Conservation (phyloP, 31 red algal genomes). For the Asparagopsis taxiformis region DNA sequence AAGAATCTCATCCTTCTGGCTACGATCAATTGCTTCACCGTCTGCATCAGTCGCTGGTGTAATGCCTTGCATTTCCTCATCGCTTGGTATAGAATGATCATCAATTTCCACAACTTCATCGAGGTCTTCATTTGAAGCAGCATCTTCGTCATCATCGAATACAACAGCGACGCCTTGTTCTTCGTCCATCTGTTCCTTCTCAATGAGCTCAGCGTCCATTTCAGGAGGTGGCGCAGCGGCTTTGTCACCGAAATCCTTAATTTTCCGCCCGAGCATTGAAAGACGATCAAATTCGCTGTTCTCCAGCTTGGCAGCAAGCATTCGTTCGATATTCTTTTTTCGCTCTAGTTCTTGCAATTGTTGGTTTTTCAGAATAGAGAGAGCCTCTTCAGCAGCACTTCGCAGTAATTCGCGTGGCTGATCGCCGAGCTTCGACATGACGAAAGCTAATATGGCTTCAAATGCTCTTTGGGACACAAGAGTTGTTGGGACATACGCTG, state of each 20-base stretch:
- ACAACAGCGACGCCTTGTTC: conserved; percentile 44
- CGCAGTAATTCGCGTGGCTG: conserved; percentile 85
- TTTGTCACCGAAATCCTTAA: conserved; percentile 68
- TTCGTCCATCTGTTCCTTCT: conserved; percentile 21
- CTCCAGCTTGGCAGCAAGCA: conserved; percentile 40
- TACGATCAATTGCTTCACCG: neutral
- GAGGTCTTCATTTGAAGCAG: conserved; percentile 15
- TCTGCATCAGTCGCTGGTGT: neutral
- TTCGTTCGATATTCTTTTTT: conserved; percentile 36
- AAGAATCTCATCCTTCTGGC: neutral
- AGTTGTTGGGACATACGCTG: conserved; percentile 74
- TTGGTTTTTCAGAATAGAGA: conserved; percentile 61
- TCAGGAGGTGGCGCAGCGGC: conserved; percentile 5
- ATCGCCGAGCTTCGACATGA: conserved; percentile 84
- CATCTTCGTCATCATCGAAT: conserved; percentile 68
- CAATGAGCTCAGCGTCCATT: conserved; percentile 4
- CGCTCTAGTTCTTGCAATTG: conserved; percentile 32
- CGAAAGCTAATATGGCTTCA: conserved; percentile 71
- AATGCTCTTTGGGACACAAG: conserved; percentile 66
- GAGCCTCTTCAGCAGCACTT: conserved; percentile 73
- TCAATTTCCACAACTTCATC: conserved; percentile 28
- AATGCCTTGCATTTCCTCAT: conserved; percentile 8
- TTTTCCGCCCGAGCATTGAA: conserved; percentile 56
- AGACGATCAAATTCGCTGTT: conserved; percentile 74
- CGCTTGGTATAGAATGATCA: conserved; percentile 3